Conservation (phyloP, 1,284 basidiomycete species). For the Puccinia hordei region DNA sequence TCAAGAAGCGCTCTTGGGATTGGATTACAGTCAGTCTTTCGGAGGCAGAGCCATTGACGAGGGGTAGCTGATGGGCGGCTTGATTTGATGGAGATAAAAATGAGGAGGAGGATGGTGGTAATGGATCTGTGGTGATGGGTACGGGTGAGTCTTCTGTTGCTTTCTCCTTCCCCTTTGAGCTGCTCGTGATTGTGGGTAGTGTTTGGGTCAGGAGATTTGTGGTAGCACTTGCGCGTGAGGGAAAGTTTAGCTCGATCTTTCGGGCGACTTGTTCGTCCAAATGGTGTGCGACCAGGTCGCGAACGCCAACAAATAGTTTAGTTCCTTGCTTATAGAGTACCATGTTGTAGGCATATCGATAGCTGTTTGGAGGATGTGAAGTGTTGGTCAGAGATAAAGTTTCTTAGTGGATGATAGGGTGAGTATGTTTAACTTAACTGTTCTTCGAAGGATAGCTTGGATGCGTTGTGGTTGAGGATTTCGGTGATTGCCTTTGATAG, state of each 20-base stretch:
- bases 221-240: conserved; percentile 62
- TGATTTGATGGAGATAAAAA: conserved; percentile 26
- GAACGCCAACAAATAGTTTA: conserved; percentile 84
- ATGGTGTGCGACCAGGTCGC: conserved; percentile 76
- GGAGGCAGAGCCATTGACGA: conserved; percentile 52
- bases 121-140: conserved; percentile 49
- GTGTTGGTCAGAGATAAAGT: conserved; percentile 45
- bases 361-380: conserved; percentile 27
- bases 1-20: conserved; percentile 72
- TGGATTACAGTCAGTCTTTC: conserved; percentile 56
- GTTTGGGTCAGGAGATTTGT: conserved; percentile 60
- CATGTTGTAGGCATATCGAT: conserved; percentile 87
- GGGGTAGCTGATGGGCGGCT: conserved; percentile 5
- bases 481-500: conserved; percentile 83
- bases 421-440: conserved; percentile 66
- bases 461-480: conserved; percentile 93
- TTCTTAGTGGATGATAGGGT: conserved; percentile 24
- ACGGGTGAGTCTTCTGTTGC: conserved; percentile 50
- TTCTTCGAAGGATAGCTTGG: conserved; percentile 91
- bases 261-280: conserved; percentile 76
- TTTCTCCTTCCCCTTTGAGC: conserved; percentile 53
- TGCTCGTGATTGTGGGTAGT: conserved; percentile 47
- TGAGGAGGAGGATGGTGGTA: conserved; percentile 43
- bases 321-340: conserved; percentile 84
- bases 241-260: conserved; percentile 81